A percentile compares a stretch with the other conserved stretches of the same genome.
These are phyloP conservation scores for Telfairia occidentalis DNA, from an alignment of 331 rosid species.

Conservation along the genomic window DNA sequence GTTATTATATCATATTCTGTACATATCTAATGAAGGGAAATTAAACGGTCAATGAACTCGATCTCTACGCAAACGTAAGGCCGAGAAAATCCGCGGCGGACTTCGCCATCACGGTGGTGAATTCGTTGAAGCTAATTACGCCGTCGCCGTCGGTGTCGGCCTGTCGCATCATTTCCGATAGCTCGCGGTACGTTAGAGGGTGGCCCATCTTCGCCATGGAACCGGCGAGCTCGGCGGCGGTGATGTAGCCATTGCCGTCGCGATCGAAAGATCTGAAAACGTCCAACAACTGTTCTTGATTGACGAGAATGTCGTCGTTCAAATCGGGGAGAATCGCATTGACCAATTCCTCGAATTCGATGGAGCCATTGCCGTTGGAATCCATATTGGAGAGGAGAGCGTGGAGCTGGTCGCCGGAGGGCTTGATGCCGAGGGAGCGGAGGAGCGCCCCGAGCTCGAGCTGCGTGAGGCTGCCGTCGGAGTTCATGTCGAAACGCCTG, in stretches of 20 bases:
- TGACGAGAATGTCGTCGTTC: slow-evolving; percentile 38
- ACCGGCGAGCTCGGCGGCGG: slow-evolving; percentile 76
- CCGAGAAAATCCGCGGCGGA: slow-evolving; percentile 83
- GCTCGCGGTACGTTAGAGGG: slow-evolving; percentile 60
- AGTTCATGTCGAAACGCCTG: slow-evolving; percentile 79
- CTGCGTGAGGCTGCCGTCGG: slow-evolving; percentile 89
- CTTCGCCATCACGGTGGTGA: slow-evolving; percentile 54
- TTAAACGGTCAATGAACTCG: not conserved
- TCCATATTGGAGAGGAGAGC: slow-evolving; percentile 53
- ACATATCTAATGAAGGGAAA: not conserved
- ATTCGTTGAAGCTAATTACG: slow-evolving; percentile 71
- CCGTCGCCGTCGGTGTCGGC: slow-evolving; percentile 89
- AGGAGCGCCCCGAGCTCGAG: slow-evolving; percentile 88
- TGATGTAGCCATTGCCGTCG: slow-evolving; percentile 82
- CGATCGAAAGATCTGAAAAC: slow-evolving; percentile 74
- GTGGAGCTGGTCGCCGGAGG: slow-evolving; percentile 65
- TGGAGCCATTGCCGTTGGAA: slow-evolving; percentile 59
- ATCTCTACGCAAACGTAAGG: slow-evolving; percentile 14
- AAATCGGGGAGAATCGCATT: slow-evolving; percentile 51
- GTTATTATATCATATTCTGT: not conserved
- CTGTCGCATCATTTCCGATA: slow-evolving; percentile 58
- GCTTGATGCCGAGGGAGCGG: slow-evolving; percentile 82
- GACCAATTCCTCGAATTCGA: slow-evolving; percentile 72
- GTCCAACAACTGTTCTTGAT: slow-evolving; percentile 70
- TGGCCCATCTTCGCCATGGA: slow-evolving; percentile 95